Conservation (phyloP, 768 basidiomycete species). For the Rhizopogon salebrosus region DNA sequence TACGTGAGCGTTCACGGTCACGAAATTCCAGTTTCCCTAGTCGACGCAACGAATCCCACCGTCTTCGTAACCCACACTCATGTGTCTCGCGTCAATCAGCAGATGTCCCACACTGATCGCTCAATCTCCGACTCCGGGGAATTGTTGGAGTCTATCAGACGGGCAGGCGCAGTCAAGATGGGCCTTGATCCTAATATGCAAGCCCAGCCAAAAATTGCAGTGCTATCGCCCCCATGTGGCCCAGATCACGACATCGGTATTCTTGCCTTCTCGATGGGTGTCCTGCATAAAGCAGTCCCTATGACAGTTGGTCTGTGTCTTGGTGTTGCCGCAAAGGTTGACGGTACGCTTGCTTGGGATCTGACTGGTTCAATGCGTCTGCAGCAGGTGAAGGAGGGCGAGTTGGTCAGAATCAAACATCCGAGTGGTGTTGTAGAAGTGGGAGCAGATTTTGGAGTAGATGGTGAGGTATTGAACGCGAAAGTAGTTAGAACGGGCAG, state of each 20-base stretch:
- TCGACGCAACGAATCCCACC: conserved; percentile 75
- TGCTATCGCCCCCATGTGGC: conserved; percentile 36
- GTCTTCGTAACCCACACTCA: conserved; percentile 51
- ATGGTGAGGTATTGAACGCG: conserved; percentile 50
- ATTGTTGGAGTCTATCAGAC: conserved; percentile 49
- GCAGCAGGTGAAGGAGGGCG: conserved; percentile 17
- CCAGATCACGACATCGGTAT: conserved; percentile 35
- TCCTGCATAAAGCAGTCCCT: conserved; percentile 63
- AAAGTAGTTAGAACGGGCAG: conserved; percentile 67
- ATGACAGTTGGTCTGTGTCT: conserved; percentile 71
- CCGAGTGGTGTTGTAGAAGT: conserved; percentile 67
- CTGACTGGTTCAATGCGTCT: conserved; percentile 20
- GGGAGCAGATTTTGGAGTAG: conserved; percentile 44
- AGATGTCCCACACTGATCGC: conserved; percentile 2
- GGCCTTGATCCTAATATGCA: conserved; percentile 56
- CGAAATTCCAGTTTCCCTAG: conserved; percentile 43
- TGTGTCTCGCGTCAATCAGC: conserved; percentile 31
- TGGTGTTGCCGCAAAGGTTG: conserved; percentile 54
- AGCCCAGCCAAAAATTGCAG: conserved; percentile 69
- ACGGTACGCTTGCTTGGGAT: conserved; percentile 53
- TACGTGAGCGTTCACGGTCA: conserved; percentile 28
- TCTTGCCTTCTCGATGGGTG: conserved; percentile 67
- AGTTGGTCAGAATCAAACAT: conserved; percentile 50
- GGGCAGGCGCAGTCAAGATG: conserved; percentile 53
- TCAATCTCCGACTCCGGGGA: conserved; percentile 11